Evolutionary conservation across 1,139 yeast species (phyloP).

Genomic region (Pichia sp.): DNA sequence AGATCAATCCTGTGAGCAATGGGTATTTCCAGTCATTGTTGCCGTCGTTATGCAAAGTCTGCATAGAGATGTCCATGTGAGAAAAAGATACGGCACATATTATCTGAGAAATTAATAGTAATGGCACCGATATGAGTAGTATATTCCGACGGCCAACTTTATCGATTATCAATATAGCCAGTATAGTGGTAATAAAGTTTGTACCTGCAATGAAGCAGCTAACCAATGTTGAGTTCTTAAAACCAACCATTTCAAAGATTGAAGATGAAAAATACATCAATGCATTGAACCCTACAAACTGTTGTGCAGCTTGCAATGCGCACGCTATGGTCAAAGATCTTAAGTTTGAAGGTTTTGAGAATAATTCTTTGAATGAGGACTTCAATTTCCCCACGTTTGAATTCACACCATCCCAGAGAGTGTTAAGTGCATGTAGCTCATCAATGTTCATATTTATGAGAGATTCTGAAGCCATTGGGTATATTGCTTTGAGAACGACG

Average conservation of each 20-base stretch:
- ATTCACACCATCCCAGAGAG: slow-evolving; percentile 21
- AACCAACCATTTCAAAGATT: slow-evolving; percentile 50
- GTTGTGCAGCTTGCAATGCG: slow-evolving; percentile 55
- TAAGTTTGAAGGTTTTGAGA: slow-evolving; percentile 39
- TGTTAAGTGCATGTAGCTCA: slow-evolving; percentile 37
- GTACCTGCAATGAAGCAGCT: slow-evolving; percentile 54
- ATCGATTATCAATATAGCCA: slow-evolving; percentile 46
- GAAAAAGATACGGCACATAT: slow-evolving; percentile 49
- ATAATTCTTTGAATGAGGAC: slow-evolving; percentile 39
- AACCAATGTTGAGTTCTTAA: slow-evolving; percentile 47
- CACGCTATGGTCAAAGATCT: slow-evolving; percentile 52
- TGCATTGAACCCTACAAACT: slow-evolving; percentile 54
- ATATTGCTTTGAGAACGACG: slow-evolving; percentile 35
- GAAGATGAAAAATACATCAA: slow-evolving; percentile 55
- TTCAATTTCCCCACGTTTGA: slow-evolving; percentile 24
- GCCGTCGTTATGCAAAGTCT: no score
- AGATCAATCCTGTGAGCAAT: slow-evolving; percentile 41
- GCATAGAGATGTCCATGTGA: slow-evolving; percentile 18
- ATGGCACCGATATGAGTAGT: slow-evolving; percentile 40
- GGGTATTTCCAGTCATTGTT: slow-evolving; percentile 36
- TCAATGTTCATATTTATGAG: slow-evolving; percentile 37
- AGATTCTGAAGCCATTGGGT: slow-evolving; percentile 29
- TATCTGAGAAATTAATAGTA: slow-evolving; percentile 40
- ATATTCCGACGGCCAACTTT: slow-evolving; percentile 49
- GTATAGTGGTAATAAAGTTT: slow-evolving; percentile 47